phyloP scores from a whole-genome alignment of 2,329 filamentous ascomycete species.

The Fusarium chuoi region DNA sequence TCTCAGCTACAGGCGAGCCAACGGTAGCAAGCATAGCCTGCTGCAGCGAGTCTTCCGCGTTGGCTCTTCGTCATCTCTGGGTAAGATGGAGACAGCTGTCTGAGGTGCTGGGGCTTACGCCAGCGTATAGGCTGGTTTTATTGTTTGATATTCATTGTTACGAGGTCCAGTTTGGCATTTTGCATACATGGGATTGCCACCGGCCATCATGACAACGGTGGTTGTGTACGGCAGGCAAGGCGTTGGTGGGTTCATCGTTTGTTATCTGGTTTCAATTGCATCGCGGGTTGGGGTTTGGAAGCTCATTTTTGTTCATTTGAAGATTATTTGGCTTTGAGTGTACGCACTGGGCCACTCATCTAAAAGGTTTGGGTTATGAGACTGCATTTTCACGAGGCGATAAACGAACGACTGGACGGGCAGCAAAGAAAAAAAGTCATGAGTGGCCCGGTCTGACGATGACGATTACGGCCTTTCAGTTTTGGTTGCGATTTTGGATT shows the following conservation, averaged over 20 bases:
- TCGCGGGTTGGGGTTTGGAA: slow-evolving; percentile 13
- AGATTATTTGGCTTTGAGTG: slow-evolving; percentile 42
- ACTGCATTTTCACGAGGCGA: slow-evolving; percentile 33
- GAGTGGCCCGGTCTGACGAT: slow-evolving; percentile 29
- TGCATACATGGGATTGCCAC: slow-evolving; percentile 34
- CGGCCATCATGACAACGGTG: slow-evolving; percentile 27
- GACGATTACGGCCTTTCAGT: slow-evolving; percentile 36
- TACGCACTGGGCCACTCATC: slow-evolving; percentile 38
- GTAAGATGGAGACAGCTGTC: slow-evolving; percentile 23
- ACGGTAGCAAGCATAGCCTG: slow-evolving; percentile 39
- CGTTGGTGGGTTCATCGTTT: slow-evolving; percentile 27
- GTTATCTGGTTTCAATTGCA: slow-evolving; percentile 10
- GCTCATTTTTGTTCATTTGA: slow-evolving; percentile 22
- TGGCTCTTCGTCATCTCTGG: slow-evolving; percentile 34
- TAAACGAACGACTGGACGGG: slow-evolving; percentile 24
- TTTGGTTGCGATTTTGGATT: slow-evolving; percentile 8
- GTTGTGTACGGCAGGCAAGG: slow-evolving; percentile 36
- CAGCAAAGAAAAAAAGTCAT: slow-evolving; percentile 23
- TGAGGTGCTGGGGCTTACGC: background rate
- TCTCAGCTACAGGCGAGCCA: slow-evolving; percentile 40
- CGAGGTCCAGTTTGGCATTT: slow-evolving; percentile 1
- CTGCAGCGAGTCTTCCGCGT: slow-evolving; percentile 42
- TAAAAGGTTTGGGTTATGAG: slow-evolving; percentile 20
- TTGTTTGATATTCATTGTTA: slow-evolving; percentile 5
- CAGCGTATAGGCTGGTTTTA: background rate